Evolutionary conservation across 2,329 filamentous ascomycete species (phyloP), one percentile per base, ranked within the genome.

Genomic region (Beauveria brongniartii): DNA sequence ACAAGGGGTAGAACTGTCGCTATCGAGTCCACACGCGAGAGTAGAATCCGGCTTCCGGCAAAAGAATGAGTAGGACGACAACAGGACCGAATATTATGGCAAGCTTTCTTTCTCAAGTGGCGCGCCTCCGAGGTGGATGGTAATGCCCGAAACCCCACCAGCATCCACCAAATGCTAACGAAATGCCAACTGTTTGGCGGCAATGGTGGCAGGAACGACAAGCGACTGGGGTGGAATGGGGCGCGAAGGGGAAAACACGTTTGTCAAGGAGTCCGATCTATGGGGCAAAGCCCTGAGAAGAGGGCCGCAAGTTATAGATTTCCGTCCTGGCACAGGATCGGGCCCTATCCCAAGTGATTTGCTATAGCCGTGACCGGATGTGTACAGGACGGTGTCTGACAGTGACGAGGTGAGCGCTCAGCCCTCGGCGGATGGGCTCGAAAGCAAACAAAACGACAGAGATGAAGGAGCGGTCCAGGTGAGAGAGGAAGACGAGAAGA

Each of bases 391-490:
- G 48, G 46, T 34, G 8, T 40, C 48, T 46, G 34, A 41, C 40
- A 10, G 40, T 22, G 28, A 47, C n/a, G 20, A 53, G 18, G 26
- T n/a, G 26, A 26, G 37, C 30, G 41, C 26, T 54, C 57, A 59
- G 57, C 34, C n/a, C 48, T 50, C 48, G 48, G 57, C 14, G 46
- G 50, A 37, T 50, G 40, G 50, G 28, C 8, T 24, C 24, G 50
- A 47, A 5, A 16, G 50, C 57, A 59, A 59, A 59, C 57, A 59
- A 59, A 53, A 47, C 22, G 24, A 53, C 41, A 46, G 57, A 47
- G 57, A 53, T 41, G 50, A 59, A 40, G 50, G 50, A 47, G 26
- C n/a, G 41, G 28, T 59, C 53, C 53, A 28, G 20, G 50, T 28
- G 28, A 46, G 5, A 41, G 40, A n/a, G 50, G 20, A 40, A 30